Base-by-base conservation (phyloP, 2,329 filamentous ascomycete genomes). In the Phialocephala subalpina region DNA sequence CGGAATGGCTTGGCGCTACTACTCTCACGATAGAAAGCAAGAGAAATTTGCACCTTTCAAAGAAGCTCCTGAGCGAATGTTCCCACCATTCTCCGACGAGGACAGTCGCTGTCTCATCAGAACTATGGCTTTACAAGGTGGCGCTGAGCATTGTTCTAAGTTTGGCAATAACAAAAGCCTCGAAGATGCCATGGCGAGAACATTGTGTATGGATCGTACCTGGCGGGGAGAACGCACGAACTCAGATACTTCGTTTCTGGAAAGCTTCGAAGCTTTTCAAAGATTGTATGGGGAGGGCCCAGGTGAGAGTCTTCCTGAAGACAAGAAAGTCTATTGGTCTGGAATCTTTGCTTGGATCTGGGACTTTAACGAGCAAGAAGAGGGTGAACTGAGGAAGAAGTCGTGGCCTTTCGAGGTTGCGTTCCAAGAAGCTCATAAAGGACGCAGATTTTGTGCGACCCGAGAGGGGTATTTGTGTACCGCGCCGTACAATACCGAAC, bases 351-450 rank as follows among this genome's bases (percentile, higher is more conserved):
- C 49, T 11, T 53, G 61, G 61, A 29, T 63, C 29, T 40, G 61
- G n/a, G 55, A 25, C 29, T 38, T 63, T 16, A 25, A 29, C 27
- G 40, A 36, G 1, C 6, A 40, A 11, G 61, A 63, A 38, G 53
- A 52, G 42, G 49, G 12, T n/a, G 20, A 38, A 12, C 58, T 42
- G 18, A 33, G 29, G 33, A 20, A 25, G 25, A 40, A n/a, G 29
- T 63, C 61, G 8, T 63, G 61, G 55, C 55, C 53, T 12, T 58
- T 40, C 25, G 40, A 58, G 36, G 42, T 58, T 38, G 53, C 61
- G 1, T 25, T 58, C 22, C 27, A 63, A 22, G 55, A 58, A 52
- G 53, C 55, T 11, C 57, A 64, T 42, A 55, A 56, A 20, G 57
- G 58, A 18, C 25, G 56, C 2, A 64, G 62, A 45, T 64, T 64